Evolutionary conservation across 306 rosid species (phyloP).

Genomic region (Mimosa pudica): DNA sequence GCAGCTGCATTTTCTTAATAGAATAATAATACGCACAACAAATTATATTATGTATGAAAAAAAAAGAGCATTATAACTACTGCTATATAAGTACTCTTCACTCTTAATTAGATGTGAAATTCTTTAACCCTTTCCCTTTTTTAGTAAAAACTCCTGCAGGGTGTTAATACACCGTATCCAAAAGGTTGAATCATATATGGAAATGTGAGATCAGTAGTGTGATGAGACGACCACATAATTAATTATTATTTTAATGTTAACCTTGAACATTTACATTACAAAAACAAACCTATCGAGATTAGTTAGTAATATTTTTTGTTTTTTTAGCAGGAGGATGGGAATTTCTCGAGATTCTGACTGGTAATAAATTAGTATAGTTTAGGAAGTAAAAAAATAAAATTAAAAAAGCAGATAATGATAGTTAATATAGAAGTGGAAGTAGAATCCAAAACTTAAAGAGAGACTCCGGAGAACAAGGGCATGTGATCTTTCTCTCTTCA

Average conservation of each 20-base stretch:
- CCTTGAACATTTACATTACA: not conserved
- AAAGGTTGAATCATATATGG: not conserved
- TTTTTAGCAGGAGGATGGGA: not conserved
- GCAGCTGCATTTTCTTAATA: not conserved
- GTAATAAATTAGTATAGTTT: not conserved
- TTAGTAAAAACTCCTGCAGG: not conserved
- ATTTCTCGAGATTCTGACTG: constrained; percentile 38
- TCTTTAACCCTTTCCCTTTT: not conserved
- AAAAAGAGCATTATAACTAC: not conserved
- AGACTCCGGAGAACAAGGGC: constrained; percentile 45
- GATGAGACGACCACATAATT: not conserved
- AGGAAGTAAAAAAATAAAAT: not conserved
- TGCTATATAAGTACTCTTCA: not conserved
- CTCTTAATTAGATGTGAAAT: not conserved
- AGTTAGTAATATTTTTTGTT: not conserved
- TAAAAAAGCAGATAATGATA: not conserved
- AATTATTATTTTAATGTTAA: not conserved
- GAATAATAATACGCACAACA: not conserved
- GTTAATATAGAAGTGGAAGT: not conserved
- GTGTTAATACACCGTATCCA: too few relatives aligned
- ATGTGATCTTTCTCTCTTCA: constrained; percentile 33
- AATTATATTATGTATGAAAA: not conserved
- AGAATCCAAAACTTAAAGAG: not conserved
- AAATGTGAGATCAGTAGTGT: not conserved
- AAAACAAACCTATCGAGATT: not conserved